Base-by-base conservation (phyloP, 148 eudicot genomes). In the Talinum fruticosum region DNA sequence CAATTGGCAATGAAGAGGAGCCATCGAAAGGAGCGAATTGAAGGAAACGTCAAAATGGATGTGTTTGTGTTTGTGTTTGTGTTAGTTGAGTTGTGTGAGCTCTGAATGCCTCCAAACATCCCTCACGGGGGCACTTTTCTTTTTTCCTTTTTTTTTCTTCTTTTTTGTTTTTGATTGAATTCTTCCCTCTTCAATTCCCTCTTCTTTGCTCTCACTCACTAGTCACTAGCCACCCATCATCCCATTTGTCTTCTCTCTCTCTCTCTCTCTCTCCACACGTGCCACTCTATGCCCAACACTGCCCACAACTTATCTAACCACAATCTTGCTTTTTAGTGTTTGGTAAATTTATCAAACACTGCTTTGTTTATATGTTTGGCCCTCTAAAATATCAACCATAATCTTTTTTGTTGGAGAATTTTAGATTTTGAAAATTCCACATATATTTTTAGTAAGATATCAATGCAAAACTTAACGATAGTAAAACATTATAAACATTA, bases 111-210 rank as follows among this genome's bases (percentile, higher is more conserved):
- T 90, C 97, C 97, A 93, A 93, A 88, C 80, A 78, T 79, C 76
- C 83, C 90, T 90, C 97, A 93, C 95, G 97, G 97, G 94, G 86
- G 81, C 41, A 12, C 75, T 87, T 84, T 72, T 75, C 68, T 51
- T 62, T 62, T 14, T 62, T 6, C 13, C 66, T 62, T 26, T 62
- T 26, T 29, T 61, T 75, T 32, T 64, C 83, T 84, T 77, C 28
- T 67, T 67, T 68, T 65, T 37, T 82, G 67, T 80, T 59, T 62
- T 78, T 79, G 72, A 83, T 87, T 82, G 87, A 82, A 85, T 85
- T 84, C 71, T 51, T 75, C 80, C 66, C 53, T n/a, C 47, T 47
- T 65, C 30, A 62, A 71, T 73, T 36, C 53, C 66, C 82, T 79
- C 76, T 67, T 32, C 32, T 37, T 37, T 66, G 71, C 76, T 36